phyloP scores from a whole-genome alignment of 352 stramenopile genomes.

The Phytophthora sansomeana region DNA sequence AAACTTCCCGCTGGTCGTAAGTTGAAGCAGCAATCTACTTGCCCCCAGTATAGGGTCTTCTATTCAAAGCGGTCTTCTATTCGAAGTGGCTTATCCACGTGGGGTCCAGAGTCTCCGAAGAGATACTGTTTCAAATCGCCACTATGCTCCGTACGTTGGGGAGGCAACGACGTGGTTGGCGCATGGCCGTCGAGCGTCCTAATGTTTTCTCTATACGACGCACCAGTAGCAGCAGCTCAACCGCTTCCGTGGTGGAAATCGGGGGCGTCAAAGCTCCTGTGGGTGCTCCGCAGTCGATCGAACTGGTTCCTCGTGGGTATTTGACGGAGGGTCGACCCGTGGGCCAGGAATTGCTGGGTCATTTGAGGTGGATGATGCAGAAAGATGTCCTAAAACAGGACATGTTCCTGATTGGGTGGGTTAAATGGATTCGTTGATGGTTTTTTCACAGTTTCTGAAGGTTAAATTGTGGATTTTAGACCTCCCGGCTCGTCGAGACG shows the following conservation, averaged over 20 bases:
- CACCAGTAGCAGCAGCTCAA: not conserved
- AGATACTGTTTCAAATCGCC: not conserved
- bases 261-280: constrained; percentile 59
- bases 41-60: not conserved
- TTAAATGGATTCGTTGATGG: constrained; percentile 32
- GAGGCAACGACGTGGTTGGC: constrained; percentile 8
- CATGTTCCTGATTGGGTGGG: constrained; percentile 89
- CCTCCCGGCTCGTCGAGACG: constrained; percentile 78
- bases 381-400: constrained; percentile 87
- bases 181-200: constrained; percentile 8
- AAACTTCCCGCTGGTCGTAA: not conserved
- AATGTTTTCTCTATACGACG: constrained; percentile 13
- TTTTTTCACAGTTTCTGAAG: constrained; percentile 24
- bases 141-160: constrained; percentile 21
- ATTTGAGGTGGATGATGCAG: constrained; percentile 90
- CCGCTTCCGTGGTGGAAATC: constrained; percentile 59
- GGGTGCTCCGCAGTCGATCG: constrained; percentile 35
- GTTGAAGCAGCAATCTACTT: not conserved
- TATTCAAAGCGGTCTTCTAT: constrained; percentile 15
- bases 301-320: constrained; percentile 71
- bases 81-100: constrained; percentile 5
- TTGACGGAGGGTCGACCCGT: constrained; percentile 51
- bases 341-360: constrained; percentile 70
- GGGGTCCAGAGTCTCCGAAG: not conserved
- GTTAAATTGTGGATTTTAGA: constrained; percentile 26